Conservation (phyloP, 176 grass and related monocot genomes). For the Cenchrus americanus region DNA sequence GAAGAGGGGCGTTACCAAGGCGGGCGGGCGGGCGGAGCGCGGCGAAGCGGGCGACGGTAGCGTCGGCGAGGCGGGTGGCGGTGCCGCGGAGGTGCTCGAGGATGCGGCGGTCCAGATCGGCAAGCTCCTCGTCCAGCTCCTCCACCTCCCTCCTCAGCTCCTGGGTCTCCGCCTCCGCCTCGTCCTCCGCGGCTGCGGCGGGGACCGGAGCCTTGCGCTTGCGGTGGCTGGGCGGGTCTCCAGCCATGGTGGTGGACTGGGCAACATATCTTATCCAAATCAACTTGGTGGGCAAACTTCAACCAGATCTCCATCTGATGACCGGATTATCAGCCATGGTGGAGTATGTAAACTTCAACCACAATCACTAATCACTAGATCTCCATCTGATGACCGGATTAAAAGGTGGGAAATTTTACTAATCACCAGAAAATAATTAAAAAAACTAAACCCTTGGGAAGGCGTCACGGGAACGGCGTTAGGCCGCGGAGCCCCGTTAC, state of each 20-base stretch:
- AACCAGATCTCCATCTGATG: no score
- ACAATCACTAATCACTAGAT: no score
- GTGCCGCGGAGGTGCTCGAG: constrained; percentile 49
- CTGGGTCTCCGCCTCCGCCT: constrained; percentile 28
- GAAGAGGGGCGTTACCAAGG: constrained; percentile 35
- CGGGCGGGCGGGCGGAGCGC: constrained; percentile 39
- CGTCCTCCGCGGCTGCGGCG: constrained; percentile 10
- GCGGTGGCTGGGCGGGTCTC: constrained; percentile 14
- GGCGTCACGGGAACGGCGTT: no score
- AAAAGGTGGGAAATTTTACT: no score
- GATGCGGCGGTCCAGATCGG: constrained; percentile 58
- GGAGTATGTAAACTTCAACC: no score
- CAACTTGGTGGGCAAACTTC: no score
- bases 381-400: no score
- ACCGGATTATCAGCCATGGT: no score
- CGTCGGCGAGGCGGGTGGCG: constrained; percentile 36
- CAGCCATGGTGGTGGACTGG: constrained; percentile 56
- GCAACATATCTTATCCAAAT: no score
- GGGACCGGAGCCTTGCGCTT: constrained; percentile 50
- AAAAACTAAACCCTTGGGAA: no score
- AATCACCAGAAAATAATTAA: no score
- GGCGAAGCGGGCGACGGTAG: background rate
- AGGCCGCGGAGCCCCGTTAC: no score
- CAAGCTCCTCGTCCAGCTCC: constrained; percentile 60
- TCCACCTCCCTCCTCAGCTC: constrained; percentile 27